phyloP scores from a whole-genome alignment of 805 yeast species.

The Ogataea siamensis region DNA sequence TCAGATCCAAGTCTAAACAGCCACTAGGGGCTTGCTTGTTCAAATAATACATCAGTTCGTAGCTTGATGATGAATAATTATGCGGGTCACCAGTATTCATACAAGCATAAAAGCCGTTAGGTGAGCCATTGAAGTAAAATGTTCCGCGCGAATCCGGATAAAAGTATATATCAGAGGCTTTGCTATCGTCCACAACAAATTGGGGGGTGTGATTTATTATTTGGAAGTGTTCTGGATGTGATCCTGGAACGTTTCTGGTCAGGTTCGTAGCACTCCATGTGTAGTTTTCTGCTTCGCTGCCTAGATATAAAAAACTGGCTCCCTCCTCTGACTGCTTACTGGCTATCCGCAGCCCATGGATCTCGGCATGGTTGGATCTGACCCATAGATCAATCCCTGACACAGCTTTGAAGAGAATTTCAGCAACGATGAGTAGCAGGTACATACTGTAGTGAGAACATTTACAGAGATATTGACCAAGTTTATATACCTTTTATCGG shows the following conservation, averaged over 20 bases:
- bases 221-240: background rate
- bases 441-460: background rate
- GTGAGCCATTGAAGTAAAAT: conserved; percentile 31
- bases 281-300: conserved; percentile 23
- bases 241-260: background rate
- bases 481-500: background rate
- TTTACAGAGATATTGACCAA: background rate
- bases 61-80: conserved; percentile 31
- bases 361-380: conserved; percentile 25
- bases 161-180: conserved; percentile 7
- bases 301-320: conserved; percentile 39
- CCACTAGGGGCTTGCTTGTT: conserved; percentile 19
- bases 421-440: background rate
- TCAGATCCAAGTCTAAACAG: conserved; percentile 13
- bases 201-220: conserved; percentile 5
- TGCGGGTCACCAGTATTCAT: conserved; percentile 44
- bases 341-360: conserved; percentile 32
- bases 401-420: conserved; percentile 3
- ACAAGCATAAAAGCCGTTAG: conserved; percentile 37
- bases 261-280: conserved; percentile 21
- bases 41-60: conserved; percentile 29
- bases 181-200: conserved; percentile 9
- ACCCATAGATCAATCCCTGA: conserved; percentile 22
- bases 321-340: conserved; percentile 48
- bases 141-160: conserved; percentile 17